These are phyloP conservation scores for Salvia rosmarinus DNA, from an alignment of 257 asterid genomes.

Conservation along the genomic window DNA sequence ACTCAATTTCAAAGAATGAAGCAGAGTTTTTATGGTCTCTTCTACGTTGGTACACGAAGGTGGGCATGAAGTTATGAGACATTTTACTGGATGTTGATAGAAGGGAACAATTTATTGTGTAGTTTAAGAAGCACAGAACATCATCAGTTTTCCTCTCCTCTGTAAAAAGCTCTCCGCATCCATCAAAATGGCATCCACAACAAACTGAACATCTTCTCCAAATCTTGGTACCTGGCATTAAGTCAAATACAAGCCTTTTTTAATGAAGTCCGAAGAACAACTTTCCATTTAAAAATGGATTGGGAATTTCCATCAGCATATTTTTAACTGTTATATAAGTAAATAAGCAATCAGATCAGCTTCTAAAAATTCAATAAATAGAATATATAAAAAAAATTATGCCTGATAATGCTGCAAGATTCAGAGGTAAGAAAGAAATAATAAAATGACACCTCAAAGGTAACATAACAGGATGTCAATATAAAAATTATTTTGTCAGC, in stretches of 20 bases:
- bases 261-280: slow-evolving; percentile 37
- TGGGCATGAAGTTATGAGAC: slow-evolving; percentile 43
- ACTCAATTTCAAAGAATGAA: slow-evolving; percentile 33
- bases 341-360: slow-evolving; percentile 34
- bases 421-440: slow-evolving; percentile 24
- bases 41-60: slow-evolving; percentile 50
- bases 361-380: slow-evolving; percentile 3
- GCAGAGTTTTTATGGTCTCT: slow-evolving; percentile 37
- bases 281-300: slow-evolving; percentile 28
- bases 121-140: slow-evolving; percentile 34
- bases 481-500: not conserved
- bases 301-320: slow-evolving; percentile 28
- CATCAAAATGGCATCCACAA: slow-evolving; percentile 34
- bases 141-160: slow-evolving; percentile 36
- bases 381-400: slow-evolving; percentile 3
- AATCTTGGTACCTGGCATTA: slow-evolving; percentile 39
- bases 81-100: slow-evolving; percentile 44
- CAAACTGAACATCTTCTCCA: slow-evolving; percentile 38
- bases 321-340: slow-evolving; percentile 24
- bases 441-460: slow-evolving; percentile 16
- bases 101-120: slow-evolving; percentile 38
- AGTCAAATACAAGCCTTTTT: slow-evolving; percentile 33
- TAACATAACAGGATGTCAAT: slow-evolving; percentile 26
- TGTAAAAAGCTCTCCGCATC: slow-evolving; percentile 32
- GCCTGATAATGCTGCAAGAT: slow-evolving; percentile 17